phyloP scores from a whole-genome alignment of 352 stramenopile species.

The Phytophthora pini region DNA sequence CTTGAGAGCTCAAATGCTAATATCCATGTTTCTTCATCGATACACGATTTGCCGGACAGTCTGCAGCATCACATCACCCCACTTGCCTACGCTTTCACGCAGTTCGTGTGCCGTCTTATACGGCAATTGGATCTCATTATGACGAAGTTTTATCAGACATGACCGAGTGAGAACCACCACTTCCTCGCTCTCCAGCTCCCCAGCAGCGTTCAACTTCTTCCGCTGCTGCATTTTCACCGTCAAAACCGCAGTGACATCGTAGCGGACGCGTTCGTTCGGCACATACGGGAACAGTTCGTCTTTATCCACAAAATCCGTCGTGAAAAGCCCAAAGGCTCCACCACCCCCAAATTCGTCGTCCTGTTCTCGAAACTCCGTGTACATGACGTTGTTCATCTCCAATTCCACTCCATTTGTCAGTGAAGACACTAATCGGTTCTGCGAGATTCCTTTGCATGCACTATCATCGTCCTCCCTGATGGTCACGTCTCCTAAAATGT shows the following conservation, averaged over 20 bases:
- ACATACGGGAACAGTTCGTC: slow-evolving; percentile 52
- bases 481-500: slow-evolving; percentile 58
- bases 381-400: slow-evolving; percentile 52
- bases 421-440: slow-evolving; percentile 54
- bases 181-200: slow-evolving; percentile 16
- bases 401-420: slow-evolving; percentile 39
- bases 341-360: slow-evolving; percentile 17
- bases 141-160: slow-evolving; percentile 36
- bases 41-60: slow-evolving; percentile 48
- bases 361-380: slow-evolving; percentile 34
- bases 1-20: too few relatives aligned
- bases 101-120: slow-evolving; percentile 39
- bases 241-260: slow-evolving; percentile 40
- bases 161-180: slow-evolving; percentile 46
- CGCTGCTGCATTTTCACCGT: slow-evolving; percentile 28
- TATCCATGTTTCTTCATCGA: slow-evolving; percentile 9
- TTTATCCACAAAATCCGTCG: slow-evolving; percentile 41
- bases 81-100: slow-evolving; percentile 50
- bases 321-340: slow-evolving; percentile 33
- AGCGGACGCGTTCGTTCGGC: slow-evolving; percentile 31
- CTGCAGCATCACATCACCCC: slow-evolving; percentile 58
- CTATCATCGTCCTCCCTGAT: slow-evolving; percentile 65
- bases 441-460: slow-evolving; percentile 43
- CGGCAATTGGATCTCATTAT: slow-evolving; percentile 27
- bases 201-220: slow-evolving; percentile 12